A percentile compares a stretch with the other conserved stretches of the same genome.
Evolutionary conservation across 805 yeast species (phyloP).

Genomic region (Sugiyamaella americana): DNA sequence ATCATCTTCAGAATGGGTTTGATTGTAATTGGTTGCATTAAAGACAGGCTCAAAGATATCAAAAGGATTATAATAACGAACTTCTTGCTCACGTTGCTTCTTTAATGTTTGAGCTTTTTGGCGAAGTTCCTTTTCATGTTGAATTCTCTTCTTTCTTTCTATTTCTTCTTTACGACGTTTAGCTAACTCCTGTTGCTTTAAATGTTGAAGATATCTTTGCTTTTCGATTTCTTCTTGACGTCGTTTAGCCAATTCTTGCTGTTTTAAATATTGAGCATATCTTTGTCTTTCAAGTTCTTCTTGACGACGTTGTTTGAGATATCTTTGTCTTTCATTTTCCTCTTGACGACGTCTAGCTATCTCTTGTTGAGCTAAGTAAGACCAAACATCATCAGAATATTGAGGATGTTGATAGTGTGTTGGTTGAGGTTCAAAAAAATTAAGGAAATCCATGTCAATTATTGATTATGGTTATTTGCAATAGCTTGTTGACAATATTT

Average conservation of each 20-base stretch:
- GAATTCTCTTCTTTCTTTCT: background rate
- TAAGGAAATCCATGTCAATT: no score
- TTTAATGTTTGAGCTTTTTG: conserved; percentile 3
- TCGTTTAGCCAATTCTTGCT: background rate
- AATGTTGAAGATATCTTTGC: conserved; percentile 3
- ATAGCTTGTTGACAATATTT: no score
- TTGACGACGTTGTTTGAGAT: no score
- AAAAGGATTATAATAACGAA: no score
- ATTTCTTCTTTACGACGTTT: no score
- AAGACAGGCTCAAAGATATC: no score
- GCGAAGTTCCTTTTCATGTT: conserved; percentile 6
- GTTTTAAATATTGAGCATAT: conserved; percentile 3
- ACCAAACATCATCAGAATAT: background rate
- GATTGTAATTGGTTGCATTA: conserved; percentile 6
- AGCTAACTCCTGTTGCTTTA: no score
- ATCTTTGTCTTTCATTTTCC: no score
- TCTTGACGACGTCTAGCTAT: conserved; percentile 10
- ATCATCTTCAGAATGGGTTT: conserved; percentile 8
- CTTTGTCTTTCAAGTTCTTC: conserved; percentile 4
- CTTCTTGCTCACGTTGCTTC: background rate
- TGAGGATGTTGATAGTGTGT: conserved; percentile 2
- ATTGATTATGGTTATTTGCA: no score
- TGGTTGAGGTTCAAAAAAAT: conserved; percentile 3
- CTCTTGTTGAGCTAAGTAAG: conserved; percentile 11
- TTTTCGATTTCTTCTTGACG: no score